Evolutionary conservation across 129 eudicot genomes (phyloP).

Genomic region (Pulicaria dysenterica): DNA sequence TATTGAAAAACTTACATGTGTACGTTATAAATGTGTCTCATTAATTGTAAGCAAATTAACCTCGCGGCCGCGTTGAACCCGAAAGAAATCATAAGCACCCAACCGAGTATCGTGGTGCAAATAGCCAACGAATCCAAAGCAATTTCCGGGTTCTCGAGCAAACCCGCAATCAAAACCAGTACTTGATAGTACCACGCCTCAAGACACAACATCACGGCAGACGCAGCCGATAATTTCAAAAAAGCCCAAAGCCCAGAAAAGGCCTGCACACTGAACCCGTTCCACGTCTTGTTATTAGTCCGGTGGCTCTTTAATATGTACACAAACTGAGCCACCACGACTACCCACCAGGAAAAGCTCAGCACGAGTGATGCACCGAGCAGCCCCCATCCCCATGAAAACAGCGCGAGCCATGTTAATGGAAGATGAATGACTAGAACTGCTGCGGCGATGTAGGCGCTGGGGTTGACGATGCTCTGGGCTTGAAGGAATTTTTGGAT

Average conservation of each 20-base stretch:
- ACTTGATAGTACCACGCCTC: constrained; percentile 60
- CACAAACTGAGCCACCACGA: constrained; percentile 51
- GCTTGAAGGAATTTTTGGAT: constrained; percentile 60
- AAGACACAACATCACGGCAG: constrained; percentile 56
- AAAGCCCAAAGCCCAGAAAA: constrained; percentile 50
- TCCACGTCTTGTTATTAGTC: constrained; percentile 49
- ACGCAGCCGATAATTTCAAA: constrained; percentile 43
- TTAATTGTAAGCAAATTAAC: constrained; percentile 22
- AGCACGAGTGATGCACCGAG: constrained; percentile 48
- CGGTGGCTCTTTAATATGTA: constrained; percentile 43
- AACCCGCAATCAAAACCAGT: constrained; percentile 50
- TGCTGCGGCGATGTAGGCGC: constrained; percentile 47
- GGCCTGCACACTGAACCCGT: constrained; percentile 45
- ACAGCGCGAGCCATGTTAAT: constrained; percentile 39
- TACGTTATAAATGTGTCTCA: neutral
- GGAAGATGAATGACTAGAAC: constrained; percentile 39
- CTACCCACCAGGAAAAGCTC: constrained; percentile 54
- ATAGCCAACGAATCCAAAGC: constrained; percentile 50
- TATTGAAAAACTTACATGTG: no score
- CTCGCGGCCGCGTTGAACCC: constrained; percentile 59
- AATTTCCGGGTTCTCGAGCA: constrained; percentile 48
- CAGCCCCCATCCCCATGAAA: constrained; percentile 43
- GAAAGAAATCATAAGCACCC: constrained; percentile 49
- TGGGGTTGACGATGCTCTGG: constrained; percentile 59
- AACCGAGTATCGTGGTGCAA: constrained; percentile 48